These are phyloP conservation scores for Coprinopsis strossmayeri DNA, from an alignment of 768 basidiomycete genomes.

Conservation along the genomic window DNA sequence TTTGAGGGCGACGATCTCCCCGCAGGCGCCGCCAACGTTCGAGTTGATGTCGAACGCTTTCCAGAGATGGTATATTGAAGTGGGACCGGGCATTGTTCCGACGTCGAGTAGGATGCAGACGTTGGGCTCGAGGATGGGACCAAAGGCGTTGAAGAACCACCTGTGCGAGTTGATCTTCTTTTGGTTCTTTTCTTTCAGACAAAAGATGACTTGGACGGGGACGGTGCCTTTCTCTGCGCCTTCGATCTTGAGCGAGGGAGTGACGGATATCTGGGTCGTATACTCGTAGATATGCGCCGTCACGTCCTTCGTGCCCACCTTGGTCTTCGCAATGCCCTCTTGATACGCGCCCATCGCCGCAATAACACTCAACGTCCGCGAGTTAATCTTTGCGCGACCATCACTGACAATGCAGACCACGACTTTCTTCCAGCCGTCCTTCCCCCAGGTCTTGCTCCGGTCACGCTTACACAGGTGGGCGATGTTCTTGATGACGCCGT, in stretches of 20 bases:
- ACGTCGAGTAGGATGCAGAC: constrained; percentile 92
- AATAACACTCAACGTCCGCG: constrained; percentile 76
- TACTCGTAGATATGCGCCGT: constrained; percentile 91
- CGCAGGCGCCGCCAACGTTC: constrained; percentile 88
- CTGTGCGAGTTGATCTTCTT: constrained; percentile 95
- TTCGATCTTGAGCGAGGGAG: constrained; percentile 75
- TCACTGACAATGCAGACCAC: constrained; percentile 91
- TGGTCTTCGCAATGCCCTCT: constrained; percentile 85
- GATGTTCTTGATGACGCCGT: constrained; percentile 93
- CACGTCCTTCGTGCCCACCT: constrained; percentile 78
- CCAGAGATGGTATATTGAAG: constrained; percentile 89
- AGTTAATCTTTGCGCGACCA: constrained; percentile 80
- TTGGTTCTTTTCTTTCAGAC: constrained; percentile 87
- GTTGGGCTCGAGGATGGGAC: constrained; percentile 77
- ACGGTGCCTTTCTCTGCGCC: constrained; percentile 74
- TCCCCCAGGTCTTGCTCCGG: constrained; percentile 91
- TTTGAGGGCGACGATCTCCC: constrained; percentile 92
- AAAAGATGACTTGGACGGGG: constrained; percentile 91
- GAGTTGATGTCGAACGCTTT: constrained; percentile 92
- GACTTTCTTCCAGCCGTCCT: constrained; percentile 98
- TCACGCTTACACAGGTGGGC: constrained; percentile 83
- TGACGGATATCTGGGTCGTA: constrained; percentile 86
- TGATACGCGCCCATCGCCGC: constrained; percentile 95
- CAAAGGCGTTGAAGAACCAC: constrained; percentile 94
- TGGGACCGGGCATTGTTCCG: constrained; percentile 74